Evolutionary conservation across 179 eudicot species (phyloP).

Genomic region (Beta macrorhiza): DNA sequence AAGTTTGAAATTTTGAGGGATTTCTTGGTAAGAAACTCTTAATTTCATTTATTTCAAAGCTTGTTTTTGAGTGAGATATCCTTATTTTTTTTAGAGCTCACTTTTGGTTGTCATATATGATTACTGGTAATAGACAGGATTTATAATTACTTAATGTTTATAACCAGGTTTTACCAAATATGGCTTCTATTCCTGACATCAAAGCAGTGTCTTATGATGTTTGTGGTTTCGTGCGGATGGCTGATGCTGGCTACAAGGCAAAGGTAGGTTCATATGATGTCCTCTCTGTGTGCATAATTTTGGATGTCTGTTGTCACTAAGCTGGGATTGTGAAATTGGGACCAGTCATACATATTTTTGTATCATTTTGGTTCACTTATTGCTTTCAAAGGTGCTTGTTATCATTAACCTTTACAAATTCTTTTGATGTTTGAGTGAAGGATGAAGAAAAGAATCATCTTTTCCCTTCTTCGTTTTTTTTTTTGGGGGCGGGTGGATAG

Average conservation of each 20-base stretch:
- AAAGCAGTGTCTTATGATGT: constrained; percentile 86
- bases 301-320: neutral
- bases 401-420: neutral
- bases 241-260: constrained; percentile 63
- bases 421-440: neutral
- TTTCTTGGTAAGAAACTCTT: constrained; percentile 59
- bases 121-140: constrained; percentile 12
- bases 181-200: constrained; percentile 87
- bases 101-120: constrained; percentile 11
- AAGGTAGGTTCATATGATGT: constrained; percentile 50
- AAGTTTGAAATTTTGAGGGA: constrained; percentile 66
- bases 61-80: neutral
- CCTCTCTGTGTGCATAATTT: neutral
- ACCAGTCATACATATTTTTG: neutral
- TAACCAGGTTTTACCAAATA: constrained; percentile 86
- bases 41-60: neutral
- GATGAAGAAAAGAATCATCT: neutral
- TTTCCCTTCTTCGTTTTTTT: neutral
- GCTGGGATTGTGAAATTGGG: neutral
- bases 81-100: constrained; percentile 3
- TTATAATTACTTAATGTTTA: constrained; percentile 15
- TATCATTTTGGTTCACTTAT: constrained; percentile 5
- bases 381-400: neutral
- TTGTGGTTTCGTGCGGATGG: constrained; percentile 75
- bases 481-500: neutral